Percentiles rank a stretch among this genome's conserved stretches.
phyloP scores from a whole-genome alignment of 306 rosid species.

The Dryas drummondii region DNA sequence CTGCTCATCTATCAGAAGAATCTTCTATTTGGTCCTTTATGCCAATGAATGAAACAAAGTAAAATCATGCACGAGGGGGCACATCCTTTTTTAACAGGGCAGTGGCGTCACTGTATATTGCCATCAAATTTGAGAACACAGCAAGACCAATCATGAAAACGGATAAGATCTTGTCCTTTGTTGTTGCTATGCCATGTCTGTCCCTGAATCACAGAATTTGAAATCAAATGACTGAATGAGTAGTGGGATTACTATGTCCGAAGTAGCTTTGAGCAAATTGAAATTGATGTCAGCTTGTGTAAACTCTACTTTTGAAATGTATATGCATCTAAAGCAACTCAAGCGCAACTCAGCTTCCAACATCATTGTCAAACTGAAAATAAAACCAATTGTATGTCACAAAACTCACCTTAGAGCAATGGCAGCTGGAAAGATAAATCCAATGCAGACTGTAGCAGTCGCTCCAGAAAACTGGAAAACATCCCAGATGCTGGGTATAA shows the following conservation, averaged over 20 bases:
- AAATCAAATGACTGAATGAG: neutral
- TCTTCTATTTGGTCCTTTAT: neutral
- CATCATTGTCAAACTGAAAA: neutral
- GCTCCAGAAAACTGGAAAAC: slow-evolving; percentile 75
- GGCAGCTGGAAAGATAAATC: slow-evolving; percentile 68
- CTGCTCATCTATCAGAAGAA: neutral
- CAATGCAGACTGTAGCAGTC: slow-evolving; percentile 70
- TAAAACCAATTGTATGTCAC: neutral
- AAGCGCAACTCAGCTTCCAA: neutral
- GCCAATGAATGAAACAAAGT: neutral
- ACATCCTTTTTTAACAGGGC: slow-evolving; percentile 32
- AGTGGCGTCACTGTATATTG: slow-evolving; percentile 50
- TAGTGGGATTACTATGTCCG: neutral
- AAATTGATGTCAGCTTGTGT: neutral
- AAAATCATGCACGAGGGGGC: slow-evolving; percentile 24
- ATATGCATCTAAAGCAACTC: neutral
- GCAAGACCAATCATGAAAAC: slow-evolving; percentile 38
- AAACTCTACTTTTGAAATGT: neutral
- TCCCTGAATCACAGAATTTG: slow-evolving; percentile 28
- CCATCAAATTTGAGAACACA: slow-evolving; percentile 48
- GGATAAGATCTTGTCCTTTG: slow-evolving; percentile 25
- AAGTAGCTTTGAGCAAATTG: neutral
- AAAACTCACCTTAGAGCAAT: slow-evolving; percentile 57
- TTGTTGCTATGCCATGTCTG: slow-evolving; percentile 27
- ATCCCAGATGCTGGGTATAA: slow-evolving; percentile 67